Evolutionary conservation across 2,329 filamentous ascomycete species (phyloP), one percentile per base, ranked within the genome.

Genomic region (Botryotinia globosa): DNA sequence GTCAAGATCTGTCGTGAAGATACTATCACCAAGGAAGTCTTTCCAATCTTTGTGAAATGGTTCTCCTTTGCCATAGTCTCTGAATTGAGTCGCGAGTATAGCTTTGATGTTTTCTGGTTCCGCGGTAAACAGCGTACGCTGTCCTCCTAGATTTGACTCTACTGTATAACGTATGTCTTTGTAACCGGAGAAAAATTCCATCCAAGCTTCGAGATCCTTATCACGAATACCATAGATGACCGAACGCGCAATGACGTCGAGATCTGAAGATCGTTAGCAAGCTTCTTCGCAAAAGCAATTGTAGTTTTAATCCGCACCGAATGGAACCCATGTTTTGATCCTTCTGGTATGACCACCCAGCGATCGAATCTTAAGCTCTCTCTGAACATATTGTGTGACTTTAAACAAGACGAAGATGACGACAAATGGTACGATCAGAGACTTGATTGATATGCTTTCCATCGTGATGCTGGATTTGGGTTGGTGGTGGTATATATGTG

Each of bases 71-170:
- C 94, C 94, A 80, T 90, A 98, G 79, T 97, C 92, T 58, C 83
- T 83, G 79, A 98, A 98, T 79, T 97, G 93, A 1, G 91, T 92
- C 0, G 94, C 92, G n/a, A 98, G 85, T 34, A 98, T 87, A 9
- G 94, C 93, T 81, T 97, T 97, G 84, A 97, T 92, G 80, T 97
- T 97, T 79, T 97, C 93, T 0, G 92, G 92, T 77, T 97, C 94
- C 8, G 88, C 88, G 0, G 94, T 97, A 79, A 96, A 86, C 73
- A 97, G 81, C 14, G 74, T 62, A 12, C 78, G 76, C 9, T 74
- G 73, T 25, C 78, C 77, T 25, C 69, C 77, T 18, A 75, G 75
- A 12, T 59, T 48, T 18, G 83, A 81, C 82, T 95, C 92, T 56
- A 86, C 82, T 0, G 92, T 94, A 77, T 85, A 89, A 45, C 82